Percentiles rank a stretch among this genome's conserved stretches.
These are phyloP conservation scores for Torrubiellomyces zombiae DNA, from an alignment of 2,329 filamentous ascomycete genomes.

Conservation along the genomic window DNA sequence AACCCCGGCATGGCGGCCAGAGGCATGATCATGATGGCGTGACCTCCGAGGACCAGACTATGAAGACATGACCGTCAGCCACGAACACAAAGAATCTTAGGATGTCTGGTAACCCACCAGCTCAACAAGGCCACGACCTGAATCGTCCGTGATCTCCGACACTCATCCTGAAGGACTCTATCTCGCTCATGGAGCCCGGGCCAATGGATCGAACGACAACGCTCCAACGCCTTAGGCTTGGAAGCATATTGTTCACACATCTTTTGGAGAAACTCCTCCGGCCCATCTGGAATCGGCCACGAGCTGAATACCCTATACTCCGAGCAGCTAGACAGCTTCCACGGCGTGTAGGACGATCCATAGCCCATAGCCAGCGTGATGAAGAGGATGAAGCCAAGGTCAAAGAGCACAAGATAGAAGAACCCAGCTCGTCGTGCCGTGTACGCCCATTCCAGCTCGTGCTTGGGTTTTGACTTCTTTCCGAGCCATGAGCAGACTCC, in stretches of 20 bases:
- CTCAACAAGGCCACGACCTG: background rate
- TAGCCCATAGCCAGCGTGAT: conserved; percentile 1
- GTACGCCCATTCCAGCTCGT: background rate
- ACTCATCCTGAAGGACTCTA: background rate
- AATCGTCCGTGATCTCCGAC: background rate
- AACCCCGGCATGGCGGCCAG: conserved; percentile 1
- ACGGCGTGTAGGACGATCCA: background rate
- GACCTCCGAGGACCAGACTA: conserved; percentile 1
- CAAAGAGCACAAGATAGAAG: conserved; percentile 4
- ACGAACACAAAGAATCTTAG: background rate
- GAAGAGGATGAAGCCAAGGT: conserved; percentile 2
- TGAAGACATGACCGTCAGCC: no score
- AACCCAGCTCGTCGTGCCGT: background rate
- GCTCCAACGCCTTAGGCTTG: no score
- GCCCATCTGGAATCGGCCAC: background rate
- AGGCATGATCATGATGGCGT: conserved; percentile 1
- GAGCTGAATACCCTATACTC: background rate
- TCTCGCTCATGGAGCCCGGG: background rate
- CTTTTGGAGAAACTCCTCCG: no score
- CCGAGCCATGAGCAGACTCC: background rate
- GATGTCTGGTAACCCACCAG: background rate
- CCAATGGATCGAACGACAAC: no score
- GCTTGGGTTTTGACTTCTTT: background rate
- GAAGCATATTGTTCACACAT: no score
- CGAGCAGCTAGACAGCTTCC: background rate